A percentile compares a stretch with the other conserved stretches of the same genome.
Evolutionary conservation across 306 rosid genomes (phyloP).

Genomic region (Vigna trinervia): DNA sequence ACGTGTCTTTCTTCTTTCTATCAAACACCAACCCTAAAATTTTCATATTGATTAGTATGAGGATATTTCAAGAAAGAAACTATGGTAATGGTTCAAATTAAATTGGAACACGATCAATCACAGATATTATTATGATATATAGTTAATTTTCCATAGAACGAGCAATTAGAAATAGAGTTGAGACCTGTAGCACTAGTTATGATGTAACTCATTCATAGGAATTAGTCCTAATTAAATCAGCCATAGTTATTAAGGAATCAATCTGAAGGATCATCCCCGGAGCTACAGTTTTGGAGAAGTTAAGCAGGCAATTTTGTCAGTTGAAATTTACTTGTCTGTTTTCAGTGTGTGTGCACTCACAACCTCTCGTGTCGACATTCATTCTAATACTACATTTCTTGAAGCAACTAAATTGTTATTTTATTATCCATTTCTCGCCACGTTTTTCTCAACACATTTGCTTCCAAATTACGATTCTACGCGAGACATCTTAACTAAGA

Average conservation of each 20-base stretch:
- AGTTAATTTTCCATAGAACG: background rate
- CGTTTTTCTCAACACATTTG: conserved; percentile 40
- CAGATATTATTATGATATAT: background rate
- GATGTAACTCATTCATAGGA: background rate
- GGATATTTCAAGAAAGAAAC: background rate
- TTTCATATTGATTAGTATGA: background rate
- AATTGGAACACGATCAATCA: background rate
- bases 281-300: conserved; percentile 49
- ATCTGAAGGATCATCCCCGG: conserved; percentile 25
- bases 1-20: background rate
- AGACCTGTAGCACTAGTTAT: background rate
- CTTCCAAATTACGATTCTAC: conserved; percentile 43
- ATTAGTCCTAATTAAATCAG: background rate
- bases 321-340: conserved; percentile 49
- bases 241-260: background rate
- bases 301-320: conserved; percentile 54
- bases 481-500: conserved; percentile 17
- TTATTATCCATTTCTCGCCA: conserved; percentile 36
- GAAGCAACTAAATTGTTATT: conserved; percentile 45
- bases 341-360: conserved; percentile 24
- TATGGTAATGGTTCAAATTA: background rate
- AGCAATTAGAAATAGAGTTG: background rate
- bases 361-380: conserved; percentile 8
- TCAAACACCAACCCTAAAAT: background rate
- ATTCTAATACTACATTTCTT: background rate